A percentile compares a stretch with the other conserved stretches of the same genome.
phyloP scores from a whole-genome alignment of 495 filamentous ascomycete genomes.

The Daldinia grandis region DNA sequence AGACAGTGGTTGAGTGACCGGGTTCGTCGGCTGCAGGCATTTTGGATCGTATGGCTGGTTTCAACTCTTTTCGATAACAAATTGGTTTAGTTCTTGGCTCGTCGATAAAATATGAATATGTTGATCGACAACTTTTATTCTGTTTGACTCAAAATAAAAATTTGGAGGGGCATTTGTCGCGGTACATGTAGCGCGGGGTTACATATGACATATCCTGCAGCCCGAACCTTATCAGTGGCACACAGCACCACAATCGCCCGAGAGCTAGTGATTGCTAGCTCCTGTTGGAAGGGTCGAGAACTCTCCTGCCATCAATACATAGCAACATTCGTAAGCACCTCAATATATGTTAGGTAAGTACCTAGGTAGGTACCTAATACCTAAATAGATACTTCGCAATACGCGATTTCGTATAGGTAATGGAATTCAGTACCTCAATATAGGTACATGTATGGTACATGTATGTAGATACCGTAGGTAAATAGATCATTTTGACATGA shows the following conservation, averaged over 20 bases:
- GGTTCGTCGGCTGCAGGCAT: conserved; percentile 27
- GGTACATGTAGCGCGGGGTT: conserved; percentile 47
- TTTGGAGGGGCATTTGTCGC: conserved; percentile 46
- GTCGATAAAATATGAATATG: neutral
- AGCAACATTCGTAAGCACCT: conserved; percentile 22
- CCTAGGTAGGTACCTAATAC: neutral
- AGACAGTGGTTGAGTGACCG: conserved; percentile 21
- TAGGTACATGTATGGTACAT: no score
- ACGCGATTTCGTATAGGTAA: no score
- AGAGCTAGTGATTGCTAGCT: conserved; percentile 32
- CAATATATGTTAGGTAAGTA: neutral
- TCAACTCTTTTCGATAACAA: neutral
- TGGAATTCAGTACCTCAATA: no score
- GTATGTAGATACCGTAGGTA: neutral
- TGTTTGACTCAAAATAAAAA: conserved; percentile 44
- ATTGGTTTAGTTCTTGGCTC: neutral
- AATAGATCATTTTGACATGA: conserved; percentile 56
- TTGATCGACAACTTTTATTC: conserved; percentile 1
- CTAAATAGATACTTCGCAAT: no score
- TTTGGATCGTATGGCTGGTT: neutral
- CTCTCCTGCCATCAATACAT: neutral
- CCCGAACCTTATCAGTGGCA: conserved; percentile 16
- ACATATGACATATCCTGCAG: conserved; percentile 36
- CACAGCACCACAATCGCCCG: conserved; percentile 18
- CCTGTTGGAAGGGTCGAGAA: conserved; percentile 37